Conservation (phyloP, 768 basidiomycete species). For the Panus rudis region DNA sequence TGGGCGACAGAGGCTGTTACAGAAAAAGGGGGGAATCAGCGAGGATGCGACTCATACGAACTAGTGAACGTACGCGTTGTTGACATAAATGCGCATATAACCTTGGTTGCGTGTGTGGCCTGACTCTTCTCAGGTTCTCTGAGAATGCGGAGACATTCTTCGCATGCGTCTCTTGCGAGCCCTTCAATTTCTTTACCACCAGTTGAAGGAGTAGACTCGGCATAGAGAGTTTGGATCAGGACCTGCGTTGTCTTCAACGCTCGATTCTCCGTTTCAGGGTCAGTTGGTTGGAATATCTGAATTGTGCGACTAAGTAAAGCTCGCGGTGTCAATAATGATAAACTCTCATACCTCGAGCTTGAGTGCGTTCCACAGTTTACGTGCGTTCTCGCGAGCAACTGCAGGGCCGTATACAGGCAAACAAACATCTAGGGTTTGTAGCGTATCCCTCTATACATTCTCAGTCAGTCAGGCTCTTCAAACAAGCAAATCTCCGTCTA, state of each 20-base stretch:
- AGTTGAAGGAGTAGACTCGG: conserved; percentile 9
- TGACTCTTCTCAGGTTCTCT: conserved; percentile 92
- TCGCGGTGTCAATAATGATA: conserved; percentile 1
- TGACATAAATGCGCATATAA: conserved; percentile 70
- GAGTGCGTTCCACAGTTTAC: conserved; percentile 83
- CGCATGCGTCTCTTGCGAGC: conserved; percentile 66
- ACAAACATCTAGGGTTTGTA: conserved; percentile 69
- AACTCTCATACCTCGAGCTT: conserved; percentile 68
- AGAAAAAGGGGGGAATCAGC: conserved; percentile 1
- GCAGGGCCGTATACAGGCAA: conserved; percentile 79
- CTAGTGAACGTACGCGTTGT: conserved; percentile 58
- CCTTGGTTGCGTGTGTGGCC: conserved; percentile 80
- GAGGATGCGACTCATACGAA: conserved; percentile 4
- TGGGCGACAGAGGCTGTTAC: conserved; percentile 63
- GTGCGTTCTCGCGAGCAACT: conserved; percentile 53
- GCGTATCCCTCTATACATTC: conserved; percentile 65
- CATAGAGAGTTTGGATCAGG: conserved; percentile 71
- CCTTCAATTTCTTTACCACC: conserved; percentile 35
- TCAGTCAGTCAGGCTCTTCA: background rate
- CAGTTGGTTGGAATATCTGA: conserved; percentile 91
- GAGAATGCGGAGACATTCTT: conserved; percentile 74
- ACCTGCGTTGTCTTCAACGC: conserved; percentile 66
- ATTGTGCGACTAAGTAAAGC: background rate
- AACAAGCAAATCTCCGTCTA: conserved; percentile 21
- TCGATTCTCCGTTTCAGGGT: conserved; percentile 62